A percentile compares a stretch with the other conserved stretches of the same genome.
phyloP scores from a whole-genome alignment of 176 grass and related monocot species.

The Tuctoria greenei region DNA sequence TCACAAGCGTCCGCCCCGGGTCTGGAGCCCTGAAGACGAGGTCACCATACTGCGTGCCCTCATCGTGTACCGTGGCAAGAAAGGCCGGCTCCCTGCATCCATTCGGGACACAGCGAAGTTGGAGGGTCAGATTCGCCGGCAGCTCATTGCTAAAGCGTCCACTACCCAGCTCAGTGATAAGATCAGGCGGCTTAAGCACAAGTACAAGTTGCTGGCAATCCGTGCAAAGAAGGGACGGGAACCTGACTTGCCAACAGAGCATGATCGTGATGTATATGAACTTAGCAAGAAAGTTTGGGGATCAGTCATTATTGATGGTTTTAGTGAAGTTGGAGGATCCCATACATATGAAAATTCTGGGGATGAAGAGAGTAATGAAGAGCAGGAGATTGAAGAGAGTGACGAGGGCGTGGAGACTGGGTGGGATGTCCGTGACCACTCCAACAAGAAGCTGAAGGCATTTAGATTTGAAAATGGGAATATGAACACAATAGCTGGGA shows the following conservation, averaged over 20 bases:
- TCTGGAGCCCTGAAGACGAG: slow-evolving; percentile 52
- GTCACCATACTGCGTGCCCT: slow-evolving; percentile 46
- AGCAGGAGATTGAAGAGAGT: slow-evolving; percentile 35
- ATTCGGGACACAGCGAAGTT: slow-evolving; percentile 31
- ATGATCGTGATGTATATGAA: slow-evolving; percentile 42
- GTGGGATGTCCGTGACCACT: background rate
- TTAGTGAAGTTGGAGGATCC: background rate
- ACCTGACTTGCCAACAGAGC: slow-evolving; percentile 30
- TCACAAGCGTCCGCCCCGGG: slow-evolving; percentile 27
- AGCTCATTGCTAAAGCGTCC: slow-evolving; percentile 34
- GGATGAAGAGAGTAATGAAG: slow-evolving; percentile 29
- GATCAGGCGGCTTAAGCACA: slow-evolving; percentile 50
- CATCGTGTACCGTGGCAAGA: slow-evolving; percentile 38
- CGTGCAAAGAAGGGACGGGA: slow-evolving; percentile 30
- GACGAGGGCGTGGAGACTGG: slow-evolving; percentile 35
- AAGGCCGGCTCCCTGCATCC: slow-evolving; percentile 15
- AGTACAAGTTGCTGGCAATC: slow-evolving; percentile 14
- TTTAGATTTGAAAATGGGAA: background rate
- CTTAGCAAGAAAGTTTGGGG: slow-evolving; percentile 55
- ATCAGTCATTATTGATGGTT: background rate
- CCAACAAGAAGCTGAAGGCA: slow-evolving; percentile 16
- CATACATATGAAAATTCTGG: slow-evolving; percentile 8
- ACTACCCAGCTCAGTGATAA: slow-evolving; percentile 52
- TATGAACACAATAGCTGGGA: background rate
- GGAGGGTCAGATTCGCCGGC: slow-evolving; percentile 16